Evolutionary conservation across 345 rosid genomes (phyloP), one percentile per base, ranked within the genome.

Genomic region (Populus ilicifolia): DNA sequence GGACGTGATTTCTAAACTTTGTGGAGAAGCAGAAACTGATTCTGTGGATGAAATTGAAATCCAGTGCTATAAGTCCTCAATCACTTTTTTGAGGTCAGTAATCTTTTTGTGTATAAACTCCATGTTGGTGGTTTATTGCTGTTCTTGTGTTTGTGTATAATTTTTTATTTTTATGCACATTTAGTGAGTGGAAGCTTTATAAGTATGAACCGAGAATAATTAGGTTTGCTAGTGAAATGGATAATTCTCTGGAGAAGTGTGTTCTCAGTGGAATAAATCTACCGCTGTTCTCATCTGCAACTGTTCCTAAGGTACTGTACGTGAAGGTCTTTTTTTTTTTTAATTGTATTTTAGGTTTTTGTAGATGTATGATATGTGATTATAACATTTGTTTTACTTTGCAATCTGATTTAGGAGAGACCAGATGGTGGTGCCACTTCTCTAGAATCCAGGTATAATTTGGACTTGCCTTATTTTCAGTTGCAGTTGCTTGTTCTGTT

Each of bases 251-350:
- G 8, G 77, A 72, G 27, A 77, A 70, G 68, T 76, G 50, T 43
- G 74, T 50, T 82, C 67, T 70, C 14, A 46, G 74, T 71, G 83
- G 74, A 63, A 73, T 84, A n/a, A 82, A 25, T 70, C 82, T 96
- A 80, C 94, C 94, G 65, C 98, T 89, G 30, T 92, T 96, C 86
- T 96, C 99, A 64, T 91, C 99, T 0, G 90, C 93, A 36, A 73
- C 90, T 73, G 88, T 89, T 77, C 92, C 91, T 10, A 84, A 85
- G 93, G 97, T 96, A 83, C 75, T 65, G n/a, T 72, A 29, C 36
- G 21, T 36, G 7, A 52, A 75, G n/a, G 12, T 25, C 18, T 66
- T 52, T 70, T n/a, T n/a, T 48, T 38, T 18, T 2, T 33, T 73
- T 20, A 21, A 50, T 21, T 46, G 20, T 65, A 18, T 29, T 8